Percentiles rank a stretch among this genome's conserved stretches.
phyloP scores from a whole-genome alignment of 2,329 filamentous ascomycete species.

The Neonectria coccinea region DNA sequence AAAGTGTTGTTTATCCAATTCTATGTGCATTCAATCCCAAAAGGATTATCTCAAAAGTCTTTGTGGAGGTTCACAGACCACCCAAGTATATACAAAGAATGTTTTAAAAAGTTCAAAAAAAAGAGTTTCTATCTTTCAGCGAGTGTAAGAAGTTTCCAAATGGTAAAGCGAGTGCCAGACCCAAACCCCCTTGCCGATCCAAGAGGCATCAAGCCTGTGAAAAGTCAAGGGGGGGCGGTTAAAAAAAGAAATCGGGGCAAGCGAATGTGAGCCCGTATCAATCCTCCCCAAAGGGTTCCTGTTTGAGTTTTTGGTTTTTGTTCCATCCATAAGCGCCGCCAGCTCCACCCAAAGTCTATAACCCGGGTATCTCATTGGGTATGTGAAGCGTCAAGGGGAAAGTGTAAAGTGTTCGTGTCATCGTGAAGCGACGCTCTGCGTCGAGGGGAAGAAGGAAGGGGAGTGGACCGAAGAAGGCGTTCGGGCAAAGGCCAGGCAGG shows the following conservation, averaged over 20 bases:
- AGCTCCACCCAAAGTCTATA: constrained; percentile 46
- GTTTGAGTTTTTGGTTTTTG: constrained; percentile 33
- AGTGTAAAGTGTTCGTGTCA: constrained; percentile 36
- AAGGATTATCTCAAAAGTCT: constrained; percentile 26
- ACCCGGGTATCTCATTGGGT: constrained; percentile 47
- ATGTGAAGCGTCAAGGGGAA: constrained; percentile 33
- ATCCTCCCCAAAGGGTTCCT: constrained; percentile 28
- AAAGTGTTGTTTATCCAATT: constrained; percentile 24
- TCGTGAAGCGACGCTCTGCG: constrained; percentile 47
- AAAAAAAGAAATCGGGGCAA: constrained; percentile 26
- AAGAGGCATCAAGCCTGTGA: constrained; percentile 46
- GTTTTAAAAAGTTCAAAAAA: constrained; percentile 34
- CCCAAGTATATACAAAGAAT: constrained; percentile 47
- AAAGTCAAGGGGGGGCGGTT: constrained; percentile 13
- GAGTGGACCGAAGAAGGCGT: constrained; percentile 32
- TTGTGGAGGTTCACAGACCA: constrained; percentile 24
- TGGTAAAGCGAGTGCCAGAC: constrained; percentile 47
- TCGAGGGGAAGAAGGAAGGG: constrained; percentile 29
- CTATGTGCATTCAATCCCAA: constrained; percentile 22
- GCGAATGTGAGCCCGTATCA: constrained; percentile 29
- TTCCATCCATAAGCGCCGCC: constrained; percentile 41
- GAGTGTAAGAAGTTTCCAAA: constrained; percentile 44
- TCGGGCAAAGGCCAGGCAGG: constrained; percentile 28
- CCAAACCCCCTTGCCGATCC: constrained; percentile 39
- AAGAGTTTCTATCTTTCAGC: constrained; percentile 32